Evolutionary conservation across 2,329 filamentous ascomycete species (phyloP), one percentile per base, ranked within the genome.

Genomic region (Xylaria digitata): DNA sequence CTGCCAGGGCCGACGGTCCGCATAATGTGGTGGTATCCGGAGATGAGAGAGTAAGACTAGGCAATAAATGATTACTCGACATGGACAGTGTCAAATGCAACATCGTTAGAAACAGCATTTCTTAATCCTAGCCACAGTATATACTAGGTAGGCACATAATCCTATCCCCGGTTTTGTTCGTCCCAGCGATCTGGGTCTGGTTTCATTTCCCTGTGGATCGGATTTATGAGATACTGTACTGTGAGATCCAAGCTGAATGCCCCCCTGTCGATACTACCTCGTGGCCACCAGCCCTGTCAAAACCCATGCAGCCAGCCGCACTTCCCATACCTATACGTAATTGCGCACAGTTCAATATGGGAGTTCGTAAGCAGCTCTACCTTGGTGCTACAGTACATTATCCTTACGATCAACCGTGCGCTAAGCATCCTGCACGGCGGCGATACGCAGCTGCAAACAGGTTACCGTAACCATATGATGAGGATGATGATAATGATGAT

Each of bases 141-240:
- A 48, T 23, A 34, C 43, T 40, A 40, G 15, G 11, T 15, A 15
- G 13, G 48, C 49, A 48, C 30, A 37, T 34, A 42, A 49, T 52
- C 43, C 52, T 26, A 50, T 54, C 43, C 66, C 61, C n/a, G 48
- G 49, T 52, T 49, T 49, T 37, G 34, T 56, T 65, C 56, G 63
- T 71, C 71, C 73, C 74, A 63, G 64, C 71, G 73, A 75, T 75
- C 72, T 73, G 69, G 72, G 70, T 72, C 69, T 64, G 57, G 63
- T 66, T 61, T 68, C 60, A 66, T 65, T 66, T 75, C 71, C 66
- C 65, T 71, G 72, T 71, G 43, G 70, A 75, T 74, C 74, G 71
- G 61, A 46, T 58, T 45, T 52, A 52, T 60, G 61, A 70, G 42
- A 63, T 19, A 55, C n/a, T 17, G 17, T 53, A 37, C 32, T 49